Percentiles rank a stretch among this genome's conserved stretches.
Conservation (phyloP, 495 filamentous ascomycete species). For the Cryomyces antarcticus region DNA sequence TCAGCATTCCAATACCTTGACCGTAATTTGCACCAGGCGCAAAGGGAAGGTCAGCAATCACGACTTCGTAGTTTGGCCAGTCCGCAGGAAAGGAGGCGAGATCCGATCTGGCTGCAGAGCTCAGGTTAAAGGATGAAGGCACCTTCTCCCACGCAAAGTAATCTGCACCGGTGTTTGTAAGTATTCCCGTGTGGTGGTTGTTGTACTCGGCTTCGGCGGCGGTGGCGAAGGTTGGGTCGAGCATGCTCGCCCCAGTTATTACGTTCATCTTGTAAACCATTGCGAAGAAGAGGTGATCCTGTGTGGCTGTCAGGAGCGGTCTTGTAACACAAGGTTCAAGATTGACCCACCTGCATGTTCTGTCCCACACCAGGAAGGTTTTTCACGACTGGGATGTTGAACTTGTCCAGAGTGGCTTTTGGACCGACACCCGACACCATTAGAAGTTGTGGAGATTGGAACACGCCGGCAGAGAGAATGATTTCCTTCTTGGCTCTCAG, state of each 20-base stretch:
- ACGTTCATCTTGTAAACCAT: conserved; percentile 2
- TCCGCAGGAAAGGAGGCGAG: neutral
- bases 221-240: too few species aligned
- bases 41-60: too few species aligned
- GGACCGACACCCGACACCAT: conserved; percentile 44
- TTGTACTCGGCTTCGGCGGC: too few species aligned
- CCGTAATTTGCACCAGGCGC: too few species aligned
- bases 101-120: neutral
- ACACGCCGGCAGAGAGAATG: conserved; percentile 38
- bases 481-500: conserved; percentile 24
- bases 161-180: too few species aligned
- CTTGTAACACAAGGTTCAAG: too few species aligned
- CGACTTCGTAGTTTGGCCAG: neutral
- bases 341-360: conserved; percentile 31
- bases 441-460: conserved; percentile 42
- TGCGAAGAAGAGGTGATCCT: conserved; percentile 5
- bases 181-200: too few species aligned
- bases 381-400: conserved; percentile 28
- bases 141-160: too few species aligned
- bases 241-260: too few species aligned
- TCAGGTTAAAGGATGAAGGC: too few species aligned
- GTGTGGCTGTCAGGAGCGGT: too few species aligned
- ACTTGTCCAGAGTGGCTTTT: conserved; percentile 22
- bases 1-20: too few species aligned
- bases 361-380: conserved; percentile 41